Percentiles rank a stretch among this genome's conserved stretches.
These are phyloP conservation scores for Carex kokanica DNA, from an alignment of 176 grass and related monocot species.

Conservation along the genomic window DNA sequence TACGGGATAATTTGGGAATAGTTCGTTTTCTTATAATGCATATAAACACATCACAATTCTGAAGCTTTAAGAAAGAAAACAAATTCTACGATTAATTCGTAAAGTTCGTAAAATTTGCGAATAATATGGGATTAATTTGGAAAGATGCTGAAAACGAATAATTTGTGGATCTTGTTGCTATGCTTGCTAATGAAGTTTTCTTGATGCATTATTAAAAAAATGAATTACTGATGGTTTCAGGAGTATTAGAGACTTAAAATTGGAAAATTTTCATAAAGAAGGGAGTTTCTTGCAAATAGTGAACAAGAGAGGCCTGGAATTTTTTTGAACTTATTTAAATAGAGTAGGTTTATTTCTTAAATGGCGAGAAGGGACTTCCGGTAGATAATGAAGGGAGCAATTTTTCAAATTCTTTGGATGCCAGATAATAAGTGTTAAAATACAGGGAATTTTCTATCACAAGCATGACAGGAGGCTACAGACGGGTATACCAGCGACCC, in stretches of 20 bases:
- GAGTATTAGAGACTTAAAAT: neutral
- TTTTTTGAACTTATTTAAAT: constrained; percentile 1
- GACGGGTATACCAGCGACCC: constrained; percentile 77
- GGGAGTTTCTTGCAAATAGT: neutral
- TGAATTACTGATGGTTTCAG: neutral
- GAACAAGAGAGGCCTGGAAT: neutral
- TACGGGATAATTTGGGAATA: too few relatives aligned
- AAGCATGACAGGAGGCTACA: constrained; percentile 90
- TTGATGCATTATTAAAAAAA: neutral
- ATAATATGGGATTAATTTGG: too few relatives aligned
- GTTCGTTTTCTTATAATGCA: too few relatives aligned
- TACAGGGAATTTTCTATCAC: constrained; percentile 92
- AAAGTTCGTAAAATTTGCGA: too few relatives aligned
- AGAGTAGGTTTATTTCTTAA: neutral
- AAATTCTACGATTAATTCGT: too few relatives aligned
- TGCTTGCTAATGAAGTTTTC: neutral
- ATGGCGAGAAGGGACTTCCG: neutral
- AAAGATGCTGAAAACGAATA: too few relatives aligned
- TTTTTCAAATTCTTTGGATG: constrained; percentile 1
- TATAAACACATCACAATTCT: too few relatives aligned
- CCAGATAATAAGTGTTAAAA: neutral
- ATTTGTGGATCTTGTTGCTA: too few relatives aligned
- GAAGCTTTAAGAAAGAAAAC: too few relatives aligned
- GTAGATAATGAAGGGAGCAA: constrained; percentile 16
- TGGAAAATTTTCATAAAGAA: neutral